Evolutionary conservation across 257 asterid species (phyloP), one percentile per base, ranked within the genome.

Genomic region (Knoxia roxburghii): DNA sequence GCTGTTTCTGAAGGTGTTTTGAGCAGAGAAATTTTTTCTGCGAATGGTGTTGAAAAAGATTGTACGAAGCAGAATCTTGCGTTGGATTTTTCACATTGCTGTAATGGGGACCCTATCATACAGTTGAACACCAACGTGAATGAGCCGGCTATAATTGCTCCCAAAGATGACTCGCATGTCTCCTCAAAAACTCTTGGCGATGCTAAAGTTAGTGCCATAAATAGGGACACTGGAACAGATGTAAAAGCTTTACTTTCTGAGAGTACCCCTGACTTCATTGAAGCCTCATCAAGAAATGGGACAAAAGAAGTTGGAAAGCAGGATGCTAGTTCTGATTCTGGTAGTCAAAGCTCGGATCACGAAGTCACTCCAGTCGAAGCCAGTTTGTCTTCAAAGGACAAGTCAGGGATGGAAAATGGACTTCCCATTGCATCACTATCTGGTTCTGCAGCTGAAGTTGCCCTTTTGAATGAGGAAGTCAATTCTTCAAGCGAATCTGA

Each of bases 31-130:
- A 66, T 29, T n/a, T 18, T 57, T 56, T 54, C 68, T 35, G 58
- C 67, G 32, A 72, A 64, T 72, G 53, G 32, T 39, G 51, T 53
- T 24, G 61, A 67, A 55, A 67, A 46, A 27, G 68, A 17, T 39
- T 55, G 45, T 13, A 48, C 18, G 9, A 14, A 65, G n/a, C 43
- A 56, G 70, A 64, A 43, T 60, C 50, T n/a, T 14, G 60, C 53
- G 49, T 46, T 55, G 20, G 61, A 55, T 54, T 14, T 50, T 61
- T 51, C 26, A 4, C 33, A 13, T 15, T 45, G 32, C 43, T 40
- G 5, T 9, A 7, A 13, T 5, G 50, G 52, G 49, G 26, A 61
- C n/a, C 30, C 46, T 52, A 27, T 27, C 7, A 14, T 13, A 64
- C 33, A 4, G 74, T 46, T 58, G 26, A 26, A 27, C 68, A 61